Evolutionary conservation across 129 eudicot species (phyloP).

Genomic region (Cynara cardunculus): DNA sequence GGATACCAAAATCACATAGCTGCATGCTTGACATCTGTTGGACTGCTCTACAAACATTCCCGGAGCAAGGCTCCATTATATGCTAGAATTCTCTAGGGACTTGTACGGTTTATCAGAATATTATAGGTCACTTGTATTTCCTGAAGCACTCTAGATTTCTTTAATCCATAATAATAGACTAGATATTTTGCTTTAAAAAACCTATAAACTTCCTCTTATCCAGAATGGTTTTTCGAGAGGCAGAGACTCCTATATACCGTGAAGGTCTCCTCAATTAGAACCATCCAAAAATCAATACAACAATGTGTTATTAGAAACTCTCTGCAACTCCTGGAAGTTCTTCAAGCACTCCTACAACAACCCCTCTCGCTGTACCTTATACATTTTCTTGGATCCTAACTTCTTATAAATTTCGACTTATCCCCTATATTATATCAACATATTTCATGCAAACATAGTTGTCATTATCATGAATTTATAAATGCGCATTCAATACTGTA

Average conservation of each 20-base stretch:
- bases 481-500: constrained; percentile 15
- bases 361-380: background rate
- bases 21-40: too few relatives aligned
- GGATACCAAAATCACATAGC: too few relatives aligned
- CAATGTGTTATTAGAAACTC: background rate
- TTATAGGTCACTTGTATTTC: too few relatives aligned
- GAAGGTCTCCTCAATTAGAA: background rate
- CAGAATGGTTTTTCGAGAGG: background rate
- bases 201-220: too few relatives aligned
- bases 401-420: background rate
- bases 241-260: background rate
- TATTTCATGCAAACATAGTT: background rate
- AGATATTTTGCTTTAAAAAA: too few relatives aligned
- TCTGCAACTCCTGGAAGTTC: background rate
- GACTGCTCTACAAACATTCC: too few relatives aligned
- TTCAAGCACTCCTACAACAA: background rate
- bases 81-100: too few relatives aligned
- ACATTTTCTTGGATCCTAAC: background rate
- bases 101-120: too few relatives aligned
- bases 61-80: too few relatives aligned
- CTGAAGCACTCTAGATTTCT: background rate
- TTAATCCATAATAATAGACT: too few relatives aligned
- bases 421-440: background rate
- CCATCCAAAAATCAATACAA: background rate
- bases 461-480: background rate